Evolutionary conservation across 2,329 filamentous ascomycete genomes (phyloP), one percentile per base, ranked within the genome.

Genomic region (Penicillium sp.): DNA sequence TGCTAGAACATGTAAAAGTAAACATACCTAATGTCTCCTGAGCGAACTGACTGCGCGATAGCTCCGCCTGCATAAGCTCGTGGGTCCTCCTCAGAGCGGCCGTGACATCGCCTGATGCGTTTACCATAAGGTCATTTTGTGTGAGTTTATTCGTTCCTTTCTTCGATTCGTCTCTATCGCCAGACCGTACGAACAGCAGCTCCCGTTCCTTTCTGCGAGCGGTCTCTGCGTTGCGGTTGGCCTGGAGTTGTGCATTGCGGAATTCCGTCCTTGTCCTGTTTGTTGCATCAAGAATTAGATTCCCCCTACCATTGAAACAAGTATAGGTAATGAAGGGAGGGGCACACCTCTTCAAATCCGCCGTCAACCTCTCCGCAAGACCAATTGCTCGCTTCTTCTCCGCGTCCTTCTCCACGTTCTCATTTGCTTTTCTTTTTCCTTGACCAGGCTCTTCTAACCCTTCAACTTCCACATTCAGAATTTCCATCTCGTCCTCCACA

Each of bases 41-140:
- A 18, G 93, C 93, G 69, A 96, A 97, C 65, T 90, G 87, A 63
- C 90, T 95, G 59, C 91, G 87, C 47, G 87, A 85, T 7, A 99
- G 83, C 77, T 97, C 92, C 4, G 85, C 81, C 61, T 90, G 85
- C 78, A 97, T 92, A 66, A 96, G 82, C 60, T 89, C 85, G 73
- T 97, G 92, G 5, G 93, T 95, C 59, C 91, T 82, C 59, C 91
- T 83, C 52, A 99, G 81, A 1, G 91, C 89, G 49, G 85, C 79
- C 3, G 93, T 97, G 54, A 97, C 89, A 76, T 95, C 90, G 63
- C 82, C 85, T 30, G 89, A 90, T 0, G 93, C 89, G 60, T 86
- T 84, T 14, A 91, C 79, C 43, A 86, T 81, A 62, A 90, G 80
- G 61, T 94, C 87, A 69, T 89, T 85, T 63, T 91, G 84, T 21